phyloP scores from a whole-genome alignment of 306 rosid genomes.

The Casuarina equisetifolia region DNA sequence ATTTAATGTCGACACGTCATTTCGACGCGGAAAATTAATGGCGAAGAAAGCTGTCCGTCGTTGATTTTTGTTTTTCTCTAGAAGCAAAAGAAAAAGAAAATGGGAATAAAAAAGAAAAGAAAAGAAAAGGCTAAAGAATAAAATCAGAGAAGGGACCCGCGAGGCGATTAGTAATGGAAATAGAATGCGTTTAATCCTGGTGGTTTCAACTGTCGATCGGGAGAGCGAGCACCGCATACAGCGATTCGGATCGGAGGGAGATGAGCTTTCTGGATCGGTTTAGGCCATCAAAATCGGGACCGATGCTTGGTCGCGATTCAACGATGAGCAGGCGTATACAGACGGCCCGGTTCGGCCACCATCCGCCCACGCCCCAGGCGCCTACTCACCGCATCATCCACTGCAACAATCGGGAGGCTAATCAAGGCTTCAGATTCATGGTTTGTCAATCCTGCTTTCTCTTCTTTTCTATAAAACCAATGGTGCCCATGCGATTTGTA shows the following conservation, averaged over 20 bases:
- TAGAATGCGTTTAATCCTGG: not conserved
- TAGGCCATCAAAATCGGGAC: conserved; percentile 51
- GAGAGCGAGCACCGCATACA: not conserved
- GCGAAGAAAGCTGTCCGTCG: not conserved
- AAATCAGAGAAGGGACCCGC: not conserved
- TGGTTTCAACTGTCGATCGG: not conserved
- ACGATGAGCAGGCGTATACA: conserved; percentile 36
- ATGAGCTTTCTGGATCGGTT: conserved; percentile 78
- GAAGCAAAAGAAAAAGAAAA: not conserved
- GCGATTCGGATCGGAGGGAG: conserved; percentile 29
- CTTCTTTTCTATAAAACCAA: not conserved
- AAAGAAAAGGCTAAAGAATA: not conserved
- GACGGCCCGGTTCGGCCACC: conserved; percentile 77
- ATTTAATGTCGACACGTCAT: not conserved
- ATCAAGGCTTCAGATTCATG: conserved; percentile 64
- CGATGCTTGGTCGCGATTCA: conserved; percentile 34
- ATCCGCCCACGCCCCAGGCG: conserved; percentile 78
- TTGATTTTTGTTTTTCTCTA: not conserved
- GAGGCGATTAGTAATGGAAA: not conserved
- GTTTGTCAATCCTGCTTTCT: conserved; percentile 28
- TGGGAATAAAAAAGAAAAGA: not conserved
- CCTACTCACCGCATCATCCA: conserved; percentile 81
- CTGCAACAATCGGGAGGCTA: conserved; percentile 90
- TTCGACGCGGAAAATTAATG: not conserved
- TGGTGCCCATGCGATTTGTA: not conserved